These are phyloP conservation scores for Meira nashicola DNA, from an alignment of 1,284 basidiomycete genomes.

Conservation along the genomic window DNA sequence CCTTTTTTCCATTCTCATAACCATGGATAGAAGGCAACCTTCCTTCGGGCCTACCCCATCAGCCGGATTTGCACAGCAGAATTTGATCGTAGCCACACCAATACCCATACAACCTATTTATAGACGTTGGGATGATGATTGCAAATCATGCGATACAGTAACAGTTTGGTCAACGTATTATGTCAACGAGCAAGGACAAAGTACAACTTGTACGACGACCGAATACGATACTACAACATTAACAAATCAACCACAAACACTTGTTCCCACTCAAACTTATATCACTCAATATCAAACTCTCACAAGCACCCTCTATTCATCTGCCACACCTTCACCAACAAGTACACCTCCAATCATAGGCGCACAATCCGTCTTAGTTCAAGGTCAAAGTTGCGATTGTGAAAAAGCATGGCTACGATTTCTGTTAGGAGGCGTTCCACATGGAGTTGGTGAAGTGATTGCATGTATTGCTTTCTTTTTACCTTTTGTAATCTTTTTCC, in stretches of 20 bases:
- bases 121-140: neutral
- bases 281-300: neutral
- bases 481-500: neutral
- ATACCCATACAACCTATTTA: too few relatives aligned
- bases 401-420: neutral
- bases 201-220: constrained; percentile 7
- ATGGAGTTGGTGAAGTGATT: constrained; percentile 5
- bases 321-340: neutral
- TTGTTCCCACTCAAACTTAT: neutral
- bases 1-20: too few relatives aligned
- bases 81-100: too few relatives aligned
- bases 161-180: constrained; percentile 4
- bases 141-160: neutral
- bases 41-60: too few relatives aligned
- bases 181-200: constrained; percentile 1
- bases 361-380: neutral
- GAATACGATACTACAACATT: neutral
- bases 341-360: neutral
- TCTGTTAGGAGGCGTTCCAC: neutral
- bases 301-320: neutral
- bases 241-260: neutral
- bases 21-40: too few relatives aligned
- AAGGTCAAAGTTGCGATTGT: neutral
- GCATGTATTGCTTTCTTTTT: constrained; percentile 11
- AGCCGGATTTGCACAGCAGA: too few relatives aligned